Percentiles rank a stretch among this genome's conserved stretches.
Conservation (phyloP, 1,284 basidiomycete species). For the Cutaneotrichosporon spelunceum region DNA sequence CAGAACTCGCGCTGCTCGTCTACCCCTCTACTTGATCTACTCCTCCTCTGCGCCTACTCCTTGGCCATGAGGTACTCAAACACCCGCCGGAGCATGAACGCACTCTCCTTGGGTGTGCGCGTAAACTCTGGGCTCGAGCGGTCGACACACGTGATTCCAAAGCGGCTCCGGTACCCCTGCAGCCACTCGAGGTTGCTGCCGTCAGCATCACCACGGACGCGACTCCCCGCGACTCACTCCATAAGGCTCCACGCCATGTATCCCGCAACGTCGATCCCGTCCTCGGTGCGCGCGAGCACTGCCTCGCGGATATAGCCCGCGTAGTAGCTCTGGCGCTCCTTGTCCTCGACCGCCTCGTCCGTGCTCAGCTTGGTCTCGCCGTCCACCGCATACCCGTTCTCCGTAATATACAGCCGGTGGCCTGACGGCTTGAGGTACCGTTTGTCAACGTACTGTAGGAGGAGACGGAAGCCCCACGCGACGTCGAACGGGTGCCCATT, state of each 20-base stretch:
- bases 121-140: constrained; percentile 21
- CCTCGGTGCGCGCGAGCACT: constrained; percentile 26
- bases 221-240: constrained; percentile 26
- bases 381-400: constrained; percentile 12
- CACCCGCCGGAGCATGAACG: constrained; percentile 24
- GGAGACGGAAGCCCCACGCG: constrained; percentile 24
- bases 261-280: constrained; percentile 29
- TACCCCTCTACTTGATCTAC: background rate
- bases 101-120: constrained; percentile 32
- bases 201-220: background rate
- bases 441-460: constrained; percentile 19
- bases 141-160: constrained; percentile 13
- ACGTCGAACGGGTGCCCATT: constrained; percentile 33
- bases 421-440: constrained; percentile 4
- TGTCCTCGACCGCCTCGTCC: constrained; percentile 26
- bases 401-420: constrained; percentile 29
- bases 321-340: constrained; percentile 30
- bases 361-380: constrained; percentile 12
- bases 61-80: constrained; percentile 19
- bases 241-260: constrained; percentile 39
- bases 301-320: constrained; percentile 30
- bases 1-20: background rate
- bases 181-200: constrained; percentile 20
- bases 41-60: background rate
- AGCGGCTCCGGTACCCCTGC: constrained; percentile 7